Base-by-base conservation (phyloP, 495 filamentous ascomycete genomes). In the Xylaria scruposa region DNA sequence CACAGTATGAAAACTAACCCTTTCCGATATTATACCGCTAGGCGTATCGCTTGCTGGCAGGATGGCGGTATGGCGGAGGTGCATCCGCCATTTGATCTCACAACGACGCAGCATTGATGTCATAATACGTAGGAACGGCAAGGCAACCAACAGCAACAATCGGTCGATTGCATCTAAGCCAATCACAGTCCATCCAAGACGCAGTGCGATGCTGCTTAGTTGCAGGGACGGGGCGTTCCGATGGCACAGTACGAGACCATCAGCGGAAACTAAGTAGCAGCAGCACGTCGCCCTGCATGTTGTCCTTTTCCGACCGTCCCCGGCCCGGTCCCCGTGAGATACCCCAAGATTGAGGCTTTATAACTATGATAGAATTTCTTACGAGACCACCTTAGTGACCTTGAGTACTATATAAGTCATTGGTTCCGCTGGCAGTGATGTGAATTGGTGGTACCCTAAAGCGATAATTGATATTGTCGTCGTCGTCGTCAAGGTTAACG, bases 71-170 rank as follows among this genome's bases (percentile, higher is more conserved):
- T 17, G 26, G 24, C 53, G 26, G 26, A 56, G 29, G 13, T 1
- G 1, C 15, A 29, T 29, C 53, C 19, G 29, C 17, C 33, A 13
- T 33, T 31, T 4, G 5, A 7, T 6, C 29, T 59, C 17, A 21
- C 17, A 36, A n/a, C 10, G 13, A 62, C 24, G 59, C n/a, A 15
- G 38, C 40, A 26, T 24, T 65, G 62, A 49, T 65, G 62, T 65
- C 62, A 65, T 40, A 2, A 49, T 13, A 42, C 17, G 24, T 47
- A 29, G 12, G n/a, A 24, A 33, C 12, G 5, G n/a, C 21, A 3
- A 29, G 38, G 31, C 10, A 26, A 21, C 29, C 59, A 10, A 24
- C 24, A 26, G 29, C 10, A 29, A 26, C n/a, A n/a, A n/a, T n/a
- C n/a, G n/a, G n/a, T n/a, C n/a, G 13, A 3, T 17, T 26, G 26